phyloP scores from a whole-genome alignment of 345 rosid species.

The Eucalyptus fibrosa region DNA sequence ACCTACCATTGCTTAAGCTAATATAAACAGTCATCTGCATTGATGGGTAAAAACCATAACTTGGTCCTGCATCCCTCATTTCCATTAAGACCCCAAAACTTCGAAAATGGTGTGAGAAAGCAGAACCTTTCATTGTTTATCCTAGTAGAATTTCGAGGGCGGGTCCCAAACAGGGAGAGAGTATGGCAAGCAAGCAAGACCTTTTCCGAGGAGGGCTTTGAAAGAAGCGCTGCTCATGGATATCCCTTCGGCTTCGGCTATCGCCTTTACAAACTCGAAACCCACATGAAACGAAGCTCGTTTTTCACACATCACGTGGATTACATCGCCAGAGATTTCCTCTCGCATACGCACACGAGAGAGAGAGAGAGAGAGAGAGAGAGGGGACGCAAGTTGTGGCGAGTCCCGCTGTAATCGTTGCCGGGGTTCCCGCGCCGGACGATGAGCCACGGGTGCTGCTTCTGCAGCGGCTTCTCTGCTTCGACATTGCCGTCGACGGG shows the following conservation, averaged over 20 bases:
- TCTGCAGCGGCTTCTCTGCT: slow-evolving; percentile 17
- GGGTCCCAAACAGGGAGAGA: background rate
- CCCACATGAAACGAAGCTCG: slow-evolving; percentile 35
- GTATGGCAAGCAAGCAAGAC: slow-evolving; percentile 1
- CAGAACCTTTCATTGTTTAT: background rate
- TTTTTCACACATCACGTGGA: background rate
- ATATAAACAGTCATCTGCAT: background rate
- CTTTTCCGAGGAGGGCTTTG: slow-evolving; percentile 73
- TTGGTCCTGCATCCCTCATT: background rate
- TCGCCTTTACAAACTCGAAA: slow-evolving; percentile 64
- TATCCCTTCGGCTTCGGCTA: slow-evolving; percentile 86
- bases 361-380: background rate
- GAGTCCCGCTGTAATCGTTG: slow-evolving; percentile 53
- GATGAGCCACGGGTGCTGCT: slow-evolving; percentile 63
- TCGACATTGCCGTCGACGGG: background rate
- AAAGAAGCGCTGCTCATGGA: slow-evolving; percentile 43
- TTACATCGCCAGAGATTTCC: background rate
- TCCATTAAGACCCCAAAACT: background rate
- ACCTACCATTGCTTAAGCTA: background rate
- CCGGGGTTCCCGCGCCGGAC: slow-evolving; percentile 90
- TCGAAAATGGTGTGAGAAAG: background rate
- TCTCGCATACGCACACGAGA: background rate
- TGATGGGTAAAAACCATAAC: background rate
- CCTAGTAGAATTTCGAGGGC: background rate
- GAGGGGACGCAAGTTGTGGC: slow-evolving; percentile 44